phyloP scores from a whole-genome alignment of 768 basidiomycete species.

The Zangia roseola region DNA sequence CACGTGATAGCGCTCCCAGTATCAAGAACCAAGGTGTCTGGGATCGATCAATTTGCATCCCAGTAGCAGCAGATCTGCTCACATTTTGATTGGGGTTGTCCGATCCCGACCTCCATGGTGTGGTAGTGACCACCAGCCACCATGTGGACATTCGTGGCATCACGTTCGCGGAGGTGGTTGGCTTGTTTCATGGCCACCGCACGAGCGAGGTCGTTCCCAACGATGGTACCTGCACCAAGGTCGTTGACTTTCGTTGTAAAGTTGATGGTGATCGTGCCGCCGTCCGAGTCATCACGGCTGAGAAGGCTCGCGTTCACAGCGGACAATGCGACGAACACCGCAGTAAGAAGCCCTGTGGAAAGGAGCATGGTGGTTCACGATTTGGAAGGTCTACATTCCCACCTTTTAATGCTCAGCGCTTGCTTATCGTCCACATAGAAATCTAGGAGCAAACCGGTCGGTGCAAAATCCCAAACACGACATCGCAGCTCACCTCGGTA shows the following conservation, averaged over 20 bases:
- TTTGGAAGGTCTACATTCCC: neutral
- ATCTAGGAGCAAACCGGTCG: too few relatives aligned
- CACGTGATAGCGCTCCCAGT: slow-evolving; percentile 31
- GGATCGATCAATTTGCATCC: too few relatives aligned
- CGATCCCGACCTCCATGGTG: slow-evolving; percentile 25
- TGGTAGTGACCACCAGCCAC: slow-evolving; percentile 27
- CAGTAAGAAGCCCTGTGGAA: neutral
- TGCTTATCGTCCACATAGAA: too few relatives aligned
- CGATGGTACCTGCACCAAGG: neutral
- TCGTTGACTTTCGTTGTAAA: neutral
- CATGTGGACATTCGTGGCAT: neutral
- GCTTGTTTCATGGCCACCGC: neutral
- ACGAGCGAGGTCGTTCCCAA: neutral
- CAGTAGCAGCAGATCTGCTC: neutral
- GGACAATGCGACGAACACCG: neutral
- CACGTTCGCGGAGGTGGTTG: neutral
- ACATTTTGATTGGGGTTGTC: slow-evolving; percentile 26
- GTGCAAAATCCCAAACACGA: too few relatives aligned
- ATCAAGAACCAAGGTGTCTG: too few relatives aligned
- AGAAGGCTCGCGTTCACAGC: neutral
- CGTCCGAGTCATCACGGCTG: neutral
- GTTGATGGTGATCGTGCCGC: neutral
- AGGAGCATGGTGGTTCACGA: neutral
- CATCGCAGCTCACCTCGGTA: too few relatives aligned
- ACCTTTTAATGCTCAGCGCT: too few relatives aligned